Evolutionary conservation across 1,139 yeast genomes (phyloP), one percentile per base, ranked within the genome.

Genomic region (Nakaseomyces nivariensis): DNA sequence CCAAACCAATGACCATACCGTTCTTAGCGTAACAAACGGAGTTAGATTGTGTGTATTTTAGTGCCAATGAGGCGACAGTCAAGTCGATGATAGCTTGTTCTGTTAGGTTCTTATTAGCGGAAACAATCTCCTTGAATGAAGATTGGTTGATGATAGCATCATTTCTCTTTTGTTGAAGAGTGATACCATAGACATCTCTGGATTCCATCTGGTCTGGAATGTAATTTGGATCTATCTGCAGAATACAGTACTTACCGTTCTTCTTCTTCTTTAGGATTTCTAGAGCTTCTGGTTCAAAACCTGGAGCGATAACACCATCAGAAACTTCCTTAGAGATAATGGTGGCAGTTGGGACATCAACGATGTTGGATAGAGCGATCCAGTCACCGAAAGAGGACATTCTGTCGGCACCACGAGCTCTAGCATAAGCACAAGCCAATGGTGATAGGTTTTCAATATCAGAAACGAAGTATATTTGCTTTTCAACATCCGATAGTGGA

Each of bases 321-420:
- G 95, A 84, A 45, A 92, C 98, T 75, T 92, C 98, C 72, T 87
- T 88, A 53, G 97, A 85, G 68, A 92, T 92, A 72, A 92, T 92
- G 72, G 86, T 86, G 51, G 98, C 98, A 53, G 98, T 92, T 67
- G 97, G 90, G 52, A 85, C 75, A 70, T 92, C 98, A 58, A 92
- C 98, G 71, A 86, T 87, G 76, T 90, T 90, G 54, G 97, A 88
- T 57, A 92, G 77, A 50, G 98, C 98, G 66, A 92, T 92, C 78
- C 90, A 92, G 73, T 92, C 98, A 67, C 98, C 98, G 67, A 92
- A 92, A 13, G 96, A 87, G 11, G 97, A 89, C 98, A 92, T 92
- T 78, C 98, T 85, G 74, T 92, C 98, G 58, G 98, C 98, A 70
- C 98, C 98, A 73, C 98, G 85, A 50, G 98, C 98, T 73, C 98